Evolutionary conservation across 768 basidiomycete species (phyloP).

Genomic region (Tricholoma furcatifolium): DNA sequence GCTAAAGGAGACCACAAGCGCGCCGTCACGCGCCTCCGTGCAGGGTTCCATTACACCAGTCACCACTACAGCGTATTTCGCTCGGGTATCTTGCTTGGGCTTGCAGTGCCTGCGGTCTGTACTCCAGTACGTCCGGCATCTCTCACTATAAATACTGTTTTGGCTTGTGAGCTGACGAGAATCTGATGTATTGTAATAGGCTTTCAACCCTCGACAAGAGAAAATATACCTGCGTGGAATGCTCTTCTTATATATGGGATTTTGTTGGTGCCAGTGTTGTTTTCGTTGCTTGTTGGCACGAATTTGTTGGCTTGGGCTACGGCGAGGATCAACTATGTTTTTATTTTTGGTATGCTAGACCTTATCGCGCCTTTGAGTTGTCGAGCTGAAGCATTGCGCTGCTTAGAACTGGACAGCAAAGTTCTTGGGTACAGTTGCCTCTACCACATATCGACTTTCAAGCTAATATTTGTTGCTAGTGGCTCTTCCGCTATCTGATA

Average conservation of each 20-base stretch:
- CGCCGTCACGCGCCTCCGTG: slow-evolving; percentile 67
- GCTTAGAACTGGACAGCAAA: slow-evolving; percentile 65
- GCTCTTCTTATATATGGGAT: slow-evolving; percentile 77
- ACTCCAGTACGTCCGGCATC: slow-evolving; percentile 43
- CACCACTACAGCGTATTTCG: slow-evolving; percentile 75
- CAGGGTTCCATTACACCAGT: slow-evolving; percentile 45
- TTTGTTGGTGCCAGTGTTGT: slow-evolving; percentile 70
- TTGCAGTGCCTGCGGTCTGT: slow-evolving; percentile 70
- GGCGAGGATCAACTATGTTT: slow-evolving; percentile 87
- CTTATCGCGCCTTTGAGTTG: slow-evolving; percentile 11
- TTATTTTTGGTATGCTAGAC: slow-evolving; percentile 73
- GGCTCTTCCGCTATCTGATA: too few species aligned
- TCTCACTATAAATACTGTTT: neutral
- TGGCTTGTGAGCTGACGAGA: neutral
- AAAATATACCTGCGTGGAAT: slow-evolving; percentile 64
- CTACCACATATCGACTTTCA: too few species aligned
- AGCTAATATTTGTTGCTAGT: too few species aligned
- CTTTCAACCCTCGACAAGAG: slow-evolving; percentile 50
- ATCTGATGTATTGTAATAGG: slow-evolving; percentile 34
- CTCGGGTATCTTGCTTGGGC: slow-evolving; percentile 70
- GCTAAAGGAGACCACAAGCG: slow-evolving; percentile 74
- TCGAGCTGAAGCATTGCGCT: neutral
- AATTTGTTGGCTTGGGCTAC: slow-evolving; percentile 79
- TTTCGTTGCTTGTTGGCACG: slow-evolving; percentile 75
- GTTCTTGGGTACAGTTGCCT: too few species aligned